Evolutionary conservation across 2,329 filamentous ascomycete genomes (phyloP), one percentile per base, ranked within the genome.

Genomic region (Nectriaceae sp.): DNA sequence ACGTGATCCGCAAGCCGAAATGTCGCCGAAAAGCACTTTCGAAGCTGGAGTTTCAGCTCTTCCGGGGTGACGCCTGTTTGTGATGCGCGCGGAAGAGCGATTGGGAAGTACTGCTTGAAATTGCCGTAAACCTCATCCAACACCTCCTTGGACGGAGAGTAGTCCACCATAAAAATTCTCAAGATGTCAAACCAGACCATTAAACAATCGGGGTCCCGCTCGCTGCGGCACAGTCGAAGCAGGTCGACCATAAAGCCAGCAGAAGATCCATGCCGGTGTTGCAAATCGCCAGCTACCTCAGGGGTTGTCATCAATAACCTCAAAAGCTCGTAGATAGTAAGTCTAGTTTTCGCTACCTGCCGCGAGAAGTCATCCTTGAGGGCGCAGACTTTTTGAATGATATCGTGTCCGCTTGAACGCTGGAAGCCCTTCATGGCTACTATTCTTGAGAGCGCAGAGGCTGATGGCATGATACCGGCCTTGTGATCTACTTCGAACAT

Each of bases 21-120:
- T 33, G 75, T 75, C 1, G 79, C 74, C 1, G 77, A 71, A 52
- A 84, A 84, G 53, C 80, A 84, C 18, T 65, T 68, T 16, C 80
- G 74, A 38, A 84, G 61, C 4, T 75, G 73, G 3, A 68, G 55
- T 62, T 84, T 84, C 21, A 84, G 66, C 40, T 82, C 74, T 29
- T 83, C 78, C 5, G 79, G 77, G 1, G 80, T 83, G 33, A 83
- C 73, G 5, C 74, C 72, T 26, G 75, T 75, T 20, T 76, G 73
- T 0, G 79, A 75, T 46, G 73, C 73, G 21, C 79, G 72, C 13
- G 70, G 70, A 37, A 84, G 65, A 0, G 79, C 81, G 46, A 84
- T 84, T 15, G 81, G 81, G 52, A 83, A 84, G 61, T 84, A 84
- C 22, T 77, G 77, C 13, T 82, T 82, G 63, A 82, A 83, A 1